These are phyloP conservation scores for Triglochin maritima DNA, from an alignment of 106 monocot genomes.

Conservation along the genomic window DNA sequence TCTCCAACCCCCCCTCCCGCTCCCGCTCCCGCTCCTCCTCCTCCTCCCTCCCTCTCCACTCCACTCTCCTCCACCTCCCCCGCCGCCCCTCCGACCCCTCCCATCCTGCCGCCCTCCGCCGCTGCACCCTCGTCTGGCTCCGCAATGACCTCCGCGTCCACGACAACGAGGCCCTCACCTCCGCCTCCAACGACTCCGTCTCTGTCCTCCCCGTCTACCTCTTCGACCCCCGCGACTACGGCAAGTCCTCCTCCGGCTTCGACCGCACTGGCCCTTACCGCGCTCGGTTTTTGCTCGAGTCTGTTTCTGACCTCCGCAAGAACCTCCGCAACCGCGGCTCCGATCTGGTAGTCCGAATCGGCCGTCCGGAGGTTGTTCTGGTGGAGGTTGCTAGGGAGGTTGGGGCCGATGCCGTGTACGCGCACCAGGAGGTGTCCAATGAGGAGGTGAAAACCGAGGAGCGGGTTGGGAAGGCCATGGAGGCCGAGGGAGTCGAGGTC, in stretches of 20 bases:
- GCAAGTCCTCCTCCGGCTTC: conserved; percentile 75
- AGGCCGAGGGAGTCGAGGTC: conserved; percentile 87
- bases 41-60: conserved; percentile 23
- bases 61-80: conserved; percentile 22
- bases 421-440: conserved; percentile 68
- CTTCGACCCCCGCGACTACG: conserved; percentile 89
- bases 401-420: conserved; percentile 80
- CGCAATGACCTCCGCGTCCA: conserved; percentile 90
- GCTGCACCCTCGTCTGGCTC: conserved; percentile 81
- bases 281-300: conserved; percentile 66
- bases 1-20: conserved; percentile 8
- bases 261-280: conserved; percentile 85
- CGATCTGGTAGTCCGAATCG: conserved; percentile 84
- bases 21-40: conserved; percentile 15
- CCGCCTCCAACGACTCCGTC: conserved; percentile 51
- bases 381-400: conserved; percentile 54
- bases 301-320: conserved; percentile 69
- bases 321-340: conserved; percentile 54
- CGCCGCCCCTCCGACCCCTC: conserved; percentile 44
- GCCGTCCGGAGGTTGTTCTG: conserved; percentile 61
- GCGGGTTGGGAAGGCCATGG: conserved; percentile 65
- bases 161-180: conserved; percentile 75
- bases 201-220: conserved; percentile 84
- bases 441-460: conserved; percentile 76
- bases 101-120: conserved; percentile 36